Percentiles rank a stretch among this genome's conserved stretches.
phyloP scores from a whole-genome alignment of 305 asterid species.

The Rubia occidens region DNA sequence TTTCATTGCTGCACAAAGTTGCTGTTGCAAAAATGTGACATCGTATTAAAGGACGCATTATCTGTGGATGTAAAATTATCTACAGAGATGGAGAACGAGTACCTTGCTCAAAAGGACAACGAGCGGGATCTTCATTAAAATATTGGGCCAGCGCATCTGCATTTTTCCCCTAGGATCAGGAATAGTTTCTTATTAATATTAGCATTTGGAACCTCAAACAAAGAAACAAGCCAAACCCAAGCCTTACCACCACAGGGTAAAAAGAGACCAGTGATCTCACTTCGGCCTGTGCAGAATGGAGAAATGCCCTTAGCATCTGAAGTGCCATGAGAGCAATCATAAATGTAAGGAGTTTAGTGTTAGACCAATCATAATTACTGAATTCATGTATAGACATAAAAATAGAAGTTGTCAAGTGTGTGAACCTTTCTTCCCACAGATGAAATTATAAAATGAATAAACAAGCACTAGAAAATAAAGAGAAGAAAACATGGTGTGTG shows the following conservation, averaged over 20 bases:
- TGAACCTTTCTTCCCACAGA: too few species aligned
- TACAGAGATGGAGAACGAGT: conserved; percentile 8
- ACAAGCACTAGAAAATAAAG: too few species aligned
- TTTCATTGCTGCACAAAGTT: not conserved
- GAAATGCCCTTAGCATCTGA: conserved; percentile 61
- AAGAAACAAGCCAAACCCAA: conserved; percentile 1
- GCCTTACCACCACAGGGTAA: conserved; percentile 66
- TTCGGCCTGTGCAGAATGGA: conserved; percentile 53
- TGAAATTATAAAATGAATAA: too few species aligned
- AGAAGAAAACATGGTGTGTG: too few species aligned
- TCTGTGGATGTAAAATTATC: not conserved
- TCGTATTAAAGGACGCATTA: not conserved
- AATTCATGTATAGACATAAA: not conserved
- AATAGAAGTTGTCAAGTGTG: not conserved
- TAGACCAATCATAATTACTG: too few species aligned
- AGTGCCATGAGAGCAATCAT: conserved; percentile 16
- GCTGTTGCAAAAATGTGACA: not conserved
- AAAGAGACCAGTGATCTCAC: conserved; percentile 67
- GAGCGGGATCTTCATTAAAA: conserved; percentile 85
- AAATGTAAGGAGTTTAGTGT: not conserved
- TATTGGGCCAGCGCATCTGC: conserved; percentile 76
- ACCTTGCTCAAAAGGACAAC: conserved; percentile 93
- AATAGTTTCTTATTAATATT: conserved; percentile 16
- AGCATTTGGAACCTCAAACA: not conserved
- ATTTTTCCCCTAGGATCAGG: conserved; percentile 50